Percentiles rank a stretch among this genome's conserved stretches.
Conservation (phyloP, 257 asterid species). For the Solanum bulbocastanum region DNA sequence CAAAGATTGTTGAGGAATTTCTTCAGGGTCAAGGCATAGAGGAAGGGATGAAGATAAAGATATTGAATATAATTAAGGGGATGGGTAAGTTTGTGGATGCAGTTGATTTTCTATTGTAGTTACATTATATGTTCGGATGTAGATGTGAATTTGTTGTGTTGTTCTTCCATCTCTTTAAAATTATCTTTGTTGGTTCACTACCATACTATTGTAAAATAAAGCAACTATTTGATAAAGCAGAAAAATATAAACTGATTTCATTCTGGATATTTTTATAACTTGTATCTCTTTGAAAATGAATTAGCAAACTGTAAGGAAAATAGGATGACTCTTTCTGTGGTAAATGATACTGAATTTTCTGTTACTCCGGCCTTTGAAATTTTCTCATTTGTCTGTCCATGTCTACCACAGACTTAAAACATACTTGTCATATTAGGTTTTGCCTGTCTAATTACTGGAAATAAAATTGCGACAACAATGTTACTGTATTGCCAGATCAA, state of each 20-base stretch:
- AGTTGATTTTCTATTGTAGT: background rate
- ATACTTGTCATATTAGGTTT: background rate
- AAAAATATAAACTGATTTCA: background rate
- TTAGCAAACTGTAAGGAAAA: background rate
- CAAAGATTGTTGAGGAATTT: conserved; percentile 67
- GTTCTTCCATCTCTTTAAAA: background rate
- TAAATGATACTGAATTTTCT: background rate
- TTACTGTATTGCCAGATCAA: background rate
- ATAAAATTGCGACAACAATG: background rate
- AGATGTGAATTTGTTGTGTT: background rate
- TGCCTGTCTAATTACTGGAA: background rate
- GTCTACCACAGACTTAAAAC: background rate
- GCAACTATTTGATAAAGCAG: background rate
- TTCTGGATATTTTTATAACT: background rate
- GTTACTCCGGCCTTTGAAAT: background rate
- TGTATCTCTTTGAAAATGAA: background rate
- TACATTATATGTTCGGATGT: background rate
- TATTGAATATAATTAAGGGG: conserved; percentile 64
- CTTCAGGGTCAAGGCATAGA: conserved; percentile 64
- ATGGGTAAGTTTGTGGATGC: conserved; percentile 48
- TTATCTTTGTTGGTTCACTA: background rate
- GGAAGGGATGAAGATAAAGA: conserved; percentile 30
- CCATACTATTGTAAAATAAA: background rate
- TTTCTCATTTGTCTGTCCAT: background rate
- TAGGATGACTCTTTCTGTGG: background rate